Percentiles rank a stretch among this genome's conserved stretches.
These are phyloP conservation scores for Fraxinus pennsylvanica DNA, from an alignment of 257 asterid species.

Conservation along the genomic window DNA sequence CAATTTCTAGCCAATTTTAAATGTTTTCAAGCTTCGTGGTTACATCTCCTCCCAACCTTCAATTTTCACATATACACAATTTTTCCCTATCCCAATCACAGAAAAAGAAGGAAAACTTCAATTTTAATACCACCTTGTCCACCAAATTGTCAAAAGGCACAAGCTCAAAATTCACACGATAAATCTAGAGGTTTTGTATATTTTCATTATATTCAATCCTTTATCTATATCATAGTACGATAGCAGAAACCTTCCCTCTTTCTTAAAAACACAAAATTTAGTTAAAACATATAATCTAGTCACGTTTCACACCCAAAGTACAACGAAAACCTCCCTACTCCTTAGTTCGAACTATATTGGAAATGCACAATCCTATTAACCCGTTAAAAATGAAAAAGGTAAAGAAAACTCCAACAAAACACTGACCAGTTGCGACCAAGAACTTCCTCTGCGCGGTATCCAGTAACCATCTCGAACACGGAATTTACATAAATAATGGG, in stretches of 20 bases:
- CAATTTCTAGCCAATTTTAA: not conserved
- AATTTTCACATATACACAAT: not conserved
- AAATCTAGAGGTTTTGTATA: not conserved
- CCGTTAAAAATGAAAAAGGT: not conserved
- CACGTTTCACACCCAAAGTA: not conserved
- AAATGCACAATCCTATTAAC: not conserved
- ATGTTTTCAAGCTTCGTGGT: not conserved
- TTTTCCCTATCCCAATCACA: not conserved
- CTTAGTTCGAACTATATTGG: not conserved
- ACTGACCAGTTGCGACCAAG: constrained; percentile 57
- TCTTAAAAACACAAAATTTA: not conserved
- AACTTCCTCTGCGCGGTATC: constrained; percentile 57
- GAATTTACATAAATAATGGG: constrained; percentile 57
- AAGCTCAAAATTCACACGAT: not conserved
- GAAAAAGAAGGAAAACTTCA: not conserved
- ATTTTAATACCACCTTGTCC: not conserved
- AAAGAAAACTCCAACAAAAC: not conserved
- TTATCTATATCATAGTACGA: not conserved
- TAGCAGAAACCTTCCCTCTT: not conserved
- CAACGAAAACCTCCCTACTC: not conserved
- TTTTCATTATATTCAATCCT: not conserved
- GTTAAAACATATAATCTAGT: not conserved
- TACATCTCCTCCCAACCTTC: not conserved
- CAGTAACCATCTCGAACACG: constrained; percentile 55
- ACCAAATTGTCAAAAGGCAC: not conserved